Evolutionary conservation across 2,329 filamentous ascomycete species (phyloP), one percentile per base, ranked within the genome.

Genomic region (Phaeosphaeriaceae sp.): DNA sequence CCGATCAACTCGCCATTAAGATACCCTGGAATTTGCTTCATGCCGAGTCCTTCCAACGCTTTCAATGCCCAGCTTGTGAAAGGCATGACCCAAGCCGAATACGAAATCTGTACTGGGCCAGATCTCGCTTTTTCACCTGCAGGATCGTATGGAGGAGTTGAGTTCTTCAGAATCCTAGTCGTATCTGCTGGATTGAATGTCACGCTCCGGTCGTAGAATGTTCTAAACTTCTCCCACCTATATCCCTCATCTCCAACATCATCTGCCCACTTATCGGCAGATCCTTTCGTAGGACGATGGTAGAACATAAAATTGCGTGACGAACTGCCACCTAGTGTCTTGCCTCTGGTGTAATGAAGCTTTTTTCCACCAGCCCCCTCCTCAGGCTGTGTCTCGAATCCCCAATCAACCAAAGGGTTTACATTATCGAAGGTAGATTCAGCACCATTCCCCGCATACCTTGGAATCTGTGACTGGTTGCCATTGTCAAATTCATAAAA

Each of bases 401-500:
- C 46, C 64, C 64, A 71, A 30, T 68, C 65, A 9, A 68, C 54
- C 3, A 63, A 46, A 3, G 65, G 61, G 35, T 68, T 58, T 28
- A 40, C 54, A 40, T 68, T 60, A n/a, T 23, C 26, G 7, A 50
- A 44, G 18, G n/a, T 48, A 3, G 32, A 29, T 28, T 56, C 57
- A 2, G 51, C 50, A n/a, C 48, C 59, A 15, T 45, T 39, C 34
- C 34, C 54, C 6, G 45, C 53, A 17, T 46, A 58, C 1, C 42
- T 46, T 2, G 64, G 66, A 12, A 68, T 56, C 26, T 58, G 46
- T n/a, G 52, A 58, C 6, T 39, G 33, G 35, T 66, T 66, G 4
- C 58, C 56, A 38, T 66, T 64, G 34, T 15, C 30, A n/a, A 64
- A 26, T 35, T 70, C 61, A 40, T 67, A 68, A 45, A 67, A 70